Evolutionary conservation across 1,284 basidiomycete genomes (phyloP).

Genomic region (Apiotrichum veenhuisii): DNA sequence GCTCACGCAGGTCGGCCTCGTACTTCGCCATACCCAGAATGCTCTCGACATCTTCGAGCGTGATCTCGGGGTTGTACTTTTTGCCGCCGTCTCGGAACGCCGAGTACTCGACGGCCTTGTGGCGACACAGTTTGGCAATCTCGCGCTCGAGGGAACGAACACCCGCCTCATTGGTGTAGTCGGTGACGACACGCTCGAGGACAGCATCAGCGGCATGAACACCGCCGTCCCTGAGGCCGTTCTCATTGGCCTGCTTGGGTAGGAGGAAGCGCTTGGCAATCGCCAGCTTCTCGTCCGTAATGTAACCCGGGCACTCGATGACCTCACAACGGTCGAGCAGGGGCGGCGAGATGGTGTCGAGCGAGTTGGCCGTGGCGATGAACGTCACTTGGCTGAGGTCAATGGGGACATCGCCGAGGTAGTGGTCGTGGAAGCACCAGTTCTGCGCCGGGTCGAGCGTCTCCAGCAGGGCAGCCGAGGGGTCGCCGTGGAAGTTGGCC

Average conservation of each 20-base stretch:
- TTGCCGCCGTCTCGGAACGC: conserved; percentile 24
- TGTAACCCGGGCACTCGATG: conserved; percentile 91
- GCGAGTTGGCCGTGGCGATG: conserved; percentile 77
- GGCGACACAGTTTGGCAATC: conserved; percentile 76
- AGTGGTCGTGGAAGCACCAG: conserved; percentile 85
- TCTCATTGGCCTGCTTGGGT: conserved; percentile 87
- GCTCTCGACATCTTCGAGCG: conserved; percentile 69
- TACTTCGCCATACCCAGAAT: conserved; percentile 78
- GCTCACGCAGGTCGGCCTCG: conserved; percentile 62
- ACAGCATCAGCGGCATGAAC: conserved; percentile 68
- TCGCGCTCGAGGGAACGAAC: conserved; percentile 86
- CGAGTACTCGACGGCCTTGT: conserved; percentile 85
- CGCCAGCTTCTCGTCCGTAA: conserved; percentile 87
- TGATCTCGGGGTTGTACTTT: conserved; percentile 63
- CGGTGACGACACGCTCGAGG: conserved; percentile 83
- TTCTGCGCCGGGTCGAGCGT: conserved; percentile 99
- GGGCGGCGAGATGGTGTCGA: conserved; percentile 92
- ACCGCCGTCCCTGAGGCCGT: conserved; percentile 74
- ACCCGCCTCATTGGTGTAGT: conserved; percentile 92
- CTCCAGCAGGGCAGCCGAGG: conserved; percentile 87
- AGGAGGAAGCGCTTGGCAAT: conserved; percentile 87
- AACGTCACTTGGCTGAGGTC: conserved; percentile 93
- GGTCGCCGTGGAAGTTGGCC: conserved; percentile 64
- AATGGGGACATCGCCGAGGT: conserved; percentile 83
- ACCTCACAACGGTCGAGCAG: conserved; percentile 95